A percentile compares a stretch with the other conserved stretches of the same genome.
These are phyloP conservation scores for Skeletonema menzelii DNA, from an alignment of 108 stramenopile genomes.

Conservation along the genomic window DNA sequence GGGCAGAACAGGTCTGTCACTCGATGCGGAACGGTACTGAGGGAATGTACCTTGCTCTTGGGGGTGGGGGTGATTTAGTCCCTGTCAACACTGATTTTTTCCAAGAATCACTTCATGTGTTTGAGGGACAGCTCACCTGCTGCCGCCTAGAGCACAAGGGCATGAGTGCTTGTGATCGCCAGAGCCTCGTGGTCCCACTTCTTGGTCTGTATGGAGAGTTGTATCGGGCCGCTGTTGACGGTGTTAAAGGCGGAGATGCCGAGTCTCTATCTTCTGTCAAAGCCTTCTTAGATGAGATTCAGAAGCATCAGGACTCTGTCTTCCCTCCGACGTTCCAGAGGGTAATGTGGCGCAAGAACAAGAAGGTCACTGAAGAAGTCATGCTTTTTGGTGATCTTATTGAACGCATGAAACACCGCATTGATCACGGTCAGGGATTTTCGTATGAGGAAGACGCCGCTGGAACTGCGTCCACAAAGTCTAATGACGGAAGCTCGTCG, in stretches of 20 bases:
- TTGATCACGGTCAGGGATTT: slow-evolving; percentile 32
- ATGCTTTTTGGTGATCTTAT: slow-evolving; percentile 44
- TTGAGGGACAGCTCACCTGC: slow-evolving; percentile 43
- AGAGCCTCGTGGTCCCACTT: slow-evolving; percentile 42
- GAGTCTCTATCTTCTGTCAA: slow-evolving; percentile 31
- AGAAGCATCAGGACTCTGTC: slow-evolving; percentile 38
- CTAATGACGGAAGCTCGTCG: not conserved
- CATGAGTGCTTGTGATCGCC: slow-evolving; percentile 38
- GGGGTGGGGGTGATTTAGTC: not conserved
- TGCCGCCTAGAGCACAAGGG: slow-evolving; percentile 46
- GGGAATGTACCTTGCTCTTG: slow-evolving; percentile 35
- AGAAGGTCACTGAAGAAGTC: slow-evolving; percentile 33
- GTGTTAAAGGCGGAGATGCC: slow-evolving; percentile 27
- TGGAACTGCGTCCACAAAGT: slow-evolving; percentile 28
- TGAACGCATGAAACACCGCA: slow-evolving; percentile 41
- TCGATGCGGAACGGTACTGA: slow-evolving; percentile 33
- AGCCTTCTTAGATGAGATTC: slow-evolving; percentile 36
- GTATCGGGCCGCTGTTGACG: slow-evolving; percentile 25
- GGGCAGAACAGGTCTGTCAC: slow-evolving; percentile 47
- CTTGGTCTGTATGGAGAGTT: slow-evolving; percentile 46
- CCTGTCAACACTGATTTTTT: slow-evolving; percentile 21
- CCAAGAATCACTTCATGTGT: slow-evolving; percentile 28
- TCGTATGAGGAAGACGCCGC: slow-evolving; percentile 15
- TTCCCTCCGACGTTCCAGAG: slow-evolving; percentile 39
- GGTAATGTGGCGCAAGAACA: slow-evolving; percentile 47